Evolutionary conservation across 2,329 filamentous ascomycete genomes (phyloP).

Genomic region (Talaromyces sp.): DNA sequence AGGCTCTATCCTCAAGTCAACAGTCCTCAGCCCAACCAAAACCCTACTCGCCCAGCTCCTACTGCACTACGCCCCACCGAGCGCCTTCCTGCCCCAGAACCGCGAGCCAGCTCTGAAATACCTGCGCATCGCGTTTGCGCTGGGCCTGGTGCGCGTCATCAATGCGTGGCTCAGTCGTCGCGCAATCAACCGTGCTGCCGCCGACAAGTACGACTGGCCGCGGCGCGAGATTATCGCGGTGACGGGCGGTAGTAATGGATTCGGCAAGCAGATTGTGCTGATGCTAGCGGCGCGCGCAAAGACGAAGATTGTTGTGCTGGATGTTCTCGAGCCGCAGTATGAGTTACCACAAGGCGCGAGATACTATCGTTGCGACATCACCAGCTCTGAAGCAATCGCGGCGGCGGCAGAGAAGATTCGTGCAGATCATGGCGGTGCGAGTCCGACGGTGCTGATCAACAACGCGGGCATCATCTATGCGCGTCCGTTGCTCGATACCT

Average conservation of each 20-base stretch:
- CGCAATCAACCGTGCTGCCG: constrained; percentile 41
- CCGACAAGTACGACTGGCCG: constrained; percentile 48
- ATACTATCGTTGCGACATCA: constrained; percentile 26
- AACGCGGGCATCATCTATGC: constrained; percentile 42
- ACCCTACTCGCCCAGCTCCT: constrained; percentile 60
- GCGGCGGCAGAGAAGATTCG: constrained; percentile 27
- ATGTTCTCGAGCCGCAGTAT: constrained; percentile 57
- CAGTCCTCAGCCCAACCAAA: constrained; percentile 59
- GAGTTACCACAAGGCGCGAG: constrained; percentile 16
- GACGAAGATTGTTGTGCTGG: constrained; percentile 62
- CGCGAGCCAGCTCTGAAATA: constrained; percentile 41
- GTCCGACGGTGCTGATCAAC: constrained; percentile 40
- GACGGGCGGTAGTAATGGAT: constrained; percentile 70
- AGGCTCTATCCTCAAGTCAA: constrained; percentile 53
- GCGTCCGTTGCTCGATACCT: constrained; percentile 39
- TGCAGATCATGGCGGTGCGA: constrained; percentile 20
- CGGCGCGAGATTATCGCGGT: constrained; percentile 63
- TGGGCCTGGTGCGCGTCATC: constrained; percentile 47
- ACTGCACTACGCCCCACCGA: constrained; percentile 56
- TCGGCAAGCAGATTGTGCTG: constrained; percentile 62
- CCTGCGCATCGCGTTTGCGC: constrained; percentile 49
- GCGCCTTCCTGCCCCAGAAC: background rate
- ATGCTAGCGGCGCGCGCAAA: constrained; percentile 60
- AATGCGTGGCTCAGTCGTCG: constrained; percentile 50
- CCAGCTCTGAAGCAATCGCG: constrained; percentile 15